Conservation (phyloP, 768 basidiomycete species). For the Lactifluus volemus region DNA sequence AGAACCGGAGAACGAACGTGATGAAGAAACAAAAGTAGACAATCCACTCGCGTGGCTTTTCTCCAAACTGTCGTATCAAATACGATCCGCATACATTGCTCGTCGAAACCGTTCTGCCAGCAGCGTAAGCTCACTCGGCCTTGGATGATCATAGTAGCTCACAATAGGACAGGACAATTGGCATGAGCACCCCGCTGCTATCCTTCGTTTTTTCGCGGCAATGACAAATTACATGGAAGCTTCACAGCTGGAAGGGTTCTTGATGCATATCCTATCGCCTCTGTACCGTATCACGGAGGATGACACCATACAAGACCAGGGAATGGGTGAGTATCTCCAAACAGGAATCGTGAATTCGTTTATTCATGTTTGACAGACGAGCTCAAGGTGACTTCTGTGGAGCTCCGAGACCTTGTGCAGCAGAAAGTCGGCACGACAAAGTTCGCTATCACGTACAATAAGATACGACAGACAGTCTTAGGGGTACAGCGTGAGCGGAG, state of each 20-base stretch:
- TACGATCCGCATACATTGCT: constrained; percentile 64
- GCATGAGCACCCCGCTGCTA: constrained; percentile 70
- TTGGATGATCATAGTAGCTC: not conserved
- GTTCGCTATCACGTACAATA: constrained; percentile 73
- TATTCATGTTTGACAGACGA: constrained; percentile 46
- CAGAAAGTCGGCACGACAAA: constrained; percentile 78
- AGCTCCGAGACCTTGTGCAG: constrained; percentile 84
- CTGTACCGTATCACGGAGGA: constrained; percentile 84
- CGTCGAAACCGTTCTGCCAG: constrained; percentile 46
- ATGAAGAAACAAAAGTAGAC: constrained; percentile 8
- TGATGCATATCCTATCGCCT: constrained; percentile 80
- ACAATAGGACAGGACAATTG: constrained; percentile 54
- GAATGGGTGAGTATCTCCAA: constrained; percentile 52
- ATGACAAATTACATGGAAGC: constrained; percentile 69
- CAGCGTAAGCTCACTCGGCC: constrained; percentile 31
- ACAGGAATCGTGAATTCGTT: not conserved
- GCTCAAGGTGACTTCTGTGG: constrained; percentile 67
- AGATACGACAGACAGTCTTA: constrained; percentile 63
- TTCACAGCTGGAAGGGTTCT: constrained; percentile 50
- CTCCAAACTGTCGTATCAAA: constrained; percentile 86
- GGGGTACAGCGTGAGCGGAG: constrained; percentile 66
- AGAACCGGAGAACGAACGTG: constrained; percentile 8
- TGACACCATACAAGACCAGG: constrained; percentile 66
- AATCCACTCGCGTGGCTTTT: constrained; percentile 86
- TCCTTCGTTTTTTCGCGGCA: constrained; percentile 90